Percentiles rank a stretch among this genome's conserved stretches.
These are phyloP conservation scores for Termitomyces sp. DNA, from an alignment of 768 basidiomycete genomes.

Conservation along the genomic window DNA sequence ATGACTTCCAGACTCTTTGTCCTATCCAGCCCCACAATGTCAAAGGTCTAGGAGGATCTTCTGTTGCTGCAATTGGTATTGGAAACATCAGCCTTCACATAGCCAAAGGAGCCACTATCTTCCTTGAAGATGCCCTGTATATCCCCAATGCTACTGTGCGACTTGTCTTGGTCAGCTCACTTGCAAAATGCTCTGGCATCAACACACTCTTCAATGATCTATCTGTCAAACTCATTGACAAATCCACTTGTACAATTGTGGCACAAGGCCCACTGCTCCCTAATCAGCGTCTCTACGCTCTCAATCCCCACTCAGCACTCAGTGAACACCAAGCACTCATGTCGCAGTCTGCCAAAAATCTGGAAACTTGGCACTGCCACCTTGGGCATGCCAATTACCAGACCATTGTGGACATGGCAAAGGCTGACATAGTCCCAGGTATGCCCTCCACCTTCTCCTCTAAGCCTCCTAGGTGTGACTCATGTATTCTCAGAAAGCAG, in stretches of 20 bases:
- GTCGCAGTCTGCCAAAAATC: background rate
- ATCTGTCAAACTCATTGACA: too few relatives aligned
- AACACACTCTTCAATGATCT: background rate
- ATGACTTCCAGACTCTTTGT: constrained; percentile 19
- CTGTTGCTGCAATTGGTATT: constrained; percentile 17
- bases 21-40: constrained; percentile 18
- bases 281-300: background rate
- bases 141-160: too few relatives aligned
- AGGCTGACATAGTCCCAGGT: too few relatives aligned
- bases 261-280: constrained; percentile 8
- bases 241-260: too few relatives aligned
- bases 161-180: too few relatives aligned
- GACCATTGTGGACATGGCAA: too few relatives aligned
- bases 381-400: too few relatives aligned
- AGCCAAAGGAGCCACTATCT: constrained; percentile 9
- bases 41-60: too few relatives aligned
- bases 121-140: constrained; percentile 11
- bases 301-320: constrained; percentile 1
- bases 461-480: too few relatives aligned
- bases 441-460: too few relatives aligned
- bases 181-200: background rate
- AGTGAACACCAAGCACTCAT: constrained; percentile 13
- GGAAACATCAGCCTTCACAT: too few relatives aligned
- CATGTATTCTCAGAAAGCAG: too few relatives aligned
- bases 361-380: constrained; percentile 25